These are phyloP conservation scores for Petunia axillaris DNA, from an alignment of 257 asterid species.

Conservation along the genomic window DNA sequence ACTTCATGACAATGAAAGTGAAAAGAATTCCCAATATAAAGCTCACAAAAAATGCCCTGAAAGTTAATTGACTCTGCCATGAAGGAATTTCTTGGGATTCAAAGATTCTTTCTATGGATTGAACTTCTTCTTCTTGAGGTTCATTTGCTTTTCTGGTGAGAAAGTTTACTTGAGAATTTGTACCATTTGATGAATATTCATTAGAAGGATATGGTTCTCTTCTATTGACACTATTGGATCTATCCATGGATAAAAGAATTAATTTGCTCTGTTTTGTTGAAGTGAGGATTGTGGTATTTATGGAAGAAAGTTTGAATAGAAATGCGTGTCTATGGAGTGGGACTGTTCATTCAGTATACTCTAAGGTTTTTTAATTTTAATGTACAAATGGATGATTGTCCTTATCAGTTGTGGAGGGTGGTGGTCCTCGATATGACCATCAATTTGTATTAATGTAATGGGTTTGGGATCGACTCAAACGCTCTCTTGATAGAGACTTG, in stretches of 20 bases:
- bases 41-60: slow-evolving; percentile 63
- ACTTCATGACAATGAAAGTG: slow-evolving; percentile 62
- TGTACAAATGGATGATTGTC: neutral
- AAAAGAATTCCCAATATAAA: slow-evolving; percentile 52
- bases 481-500: neutral
- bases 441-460: no score
- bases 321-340: neutral
- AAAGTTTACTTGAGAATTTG: neutral
- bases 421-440: no score
- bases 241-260: neutral
- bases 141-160: neutral
- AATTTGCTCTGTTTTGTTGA: no score
- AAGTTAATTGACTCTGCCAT: slow-evolving; percentile 63
- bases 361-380: no score
- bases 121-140: slow-evolving; percentile 21
- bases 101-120: slow-evolving; percentile 47
- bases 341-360: neutral
- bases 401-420: neutral
- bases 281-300: no score
- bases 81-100: slow-evolving; percentile 55
- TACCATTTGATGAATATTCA: slow-evolving; percentile 9
- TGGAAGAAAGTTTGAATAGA: neutral
- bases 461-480: neutral
- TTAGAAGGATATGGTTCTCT: neutral
- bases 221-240: slow-evolving; percentile 7